phyloP scores from a whole-genome alignment of 1,284 basidiomycete species.

The Fomitopsis schrenkii region DNA sequence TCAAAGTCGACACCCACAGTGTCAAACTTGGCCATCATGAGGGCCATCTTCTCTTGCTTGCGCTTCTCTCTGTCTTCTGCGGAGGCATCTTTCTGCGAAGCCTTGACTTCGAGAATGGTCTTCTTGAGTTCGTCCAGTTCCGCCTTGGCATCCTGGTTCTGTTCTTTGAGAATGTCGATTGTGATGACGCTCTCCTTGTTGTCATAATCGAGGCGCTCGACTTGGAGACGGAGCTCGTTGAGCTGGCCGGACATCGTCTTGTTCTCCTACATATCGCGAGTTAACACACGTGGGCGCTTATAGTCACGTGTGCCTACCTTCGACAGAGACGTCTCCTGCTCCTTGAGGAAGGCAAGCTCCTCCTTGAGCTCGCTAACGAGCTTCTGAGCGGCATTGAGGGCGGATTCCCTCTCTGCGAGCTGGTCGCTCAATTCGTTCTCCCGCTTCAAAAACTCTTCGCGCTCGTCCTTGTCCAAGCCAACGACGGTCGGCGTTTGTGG shows the following conservation, averaged over 20 bases:
- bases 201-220: constrained; percentile 92
- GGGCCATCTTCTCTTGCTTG: constrained; percentile 99
- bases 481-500: constrained; percentile 85
- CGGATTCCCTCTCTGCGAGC: constrained; percentile 88
- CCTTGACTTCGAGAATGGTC: constrained; percentile 76
- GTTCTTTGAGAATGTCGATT: constrained; percentile 96
- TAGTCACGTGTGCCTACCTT: constrained; percentile 47
- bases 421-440: constrained; percentile 97
- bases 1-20: constrained; percentile 49
- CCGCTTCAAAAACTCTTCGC: constrained; percentile 93
- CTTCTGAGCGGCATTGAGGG: constrained; percentile 72
- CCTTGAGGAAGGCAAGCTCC: constrained; percentile 85
- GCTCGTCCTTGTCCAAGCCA: constrained; percentile 91
- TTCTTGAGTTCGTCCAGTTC: constrained; percentile 92
- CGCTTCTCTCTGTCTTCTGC: constrained; percentile 97
- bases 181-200: constrained; percentile 94
- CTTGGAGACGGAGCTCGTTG: constrained; percentile 88
- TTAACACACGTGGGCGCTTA: constrained; percentile 1
- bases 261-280: constrained; percentile 64
- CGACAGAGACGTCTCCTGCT: constrained; percentile 78
- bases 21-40: constrained; percentile 99
- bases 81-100: constrained; percentile 79
- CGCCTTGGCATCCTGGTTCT: constrained; percentile 82
- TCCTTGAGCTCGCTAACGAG: constrained; percentile 82
- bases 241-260: constrained; percentile 87